Evolutionary conservation across 2,329 filamentous ascomycete genomes (phyloP), one percentile per base, ranked within the genome.

Genomic region (Mycosphaerella sp.): DNA sequence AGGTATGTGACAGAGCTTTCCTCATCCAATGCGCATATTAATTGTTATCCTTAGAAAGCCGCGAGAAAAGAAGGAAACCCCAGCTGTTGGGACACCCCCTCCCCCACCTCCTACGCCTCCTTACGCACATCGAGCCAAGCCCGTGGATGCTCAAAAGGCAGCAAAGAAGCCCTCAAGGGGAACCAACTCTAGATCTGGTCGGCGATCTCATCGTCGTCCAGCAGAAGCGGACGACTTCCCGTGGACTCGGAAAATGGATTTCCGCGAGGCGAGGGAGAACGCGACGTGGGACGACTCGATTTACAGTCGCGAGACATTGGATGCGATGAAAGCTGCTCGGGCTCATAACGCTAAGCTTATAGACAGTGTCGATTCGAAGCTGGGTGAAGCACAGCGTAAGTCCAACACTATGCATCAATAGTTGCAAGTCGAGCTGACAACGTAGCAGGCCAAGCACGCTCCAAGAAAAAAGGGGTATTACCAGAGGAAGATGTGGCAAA

Each of bases 221-320:
- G 57, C 58, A 25, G 55, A 60, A 37, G 54, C 54, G 12, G 54
- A 58, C 18, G 59, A 63, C 28, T 66, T 65, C 46, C 66, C 66
- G 1, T 68, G 66, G 66, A 61, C 65, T 6, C 57, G 65, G 21
- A 34, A 58, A 16, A 43, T 66, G 9, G 56, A 67, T 51, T 67
- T 65, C 49, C 41, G 41, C 16, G 50, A 54, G 30, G 62, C 56
- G 12, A 60, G 59, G 42, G 49, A 49, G 18, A 55, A 59, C 14
- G 57, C 62, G 16, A 48, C 21, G 7, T 68, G 66, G 66, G 63
- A 68, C 44, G 56, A 60, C 21, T 55, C 48, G 7, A 55, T 62
- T 27, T 68, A 67, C 57, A 59, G 65, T 27, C 36, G 43, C 7
- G 52, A 52, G 3, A 60, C 58, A 30, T 52, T 68, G 13, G 41